A percentile compares a stretch with the other conserved stretches of the same genome.
Evolutionary conservation across 176 grass and related monocot genomes (phyloP).

Genomic region (Bromus sterilis): DNA sequence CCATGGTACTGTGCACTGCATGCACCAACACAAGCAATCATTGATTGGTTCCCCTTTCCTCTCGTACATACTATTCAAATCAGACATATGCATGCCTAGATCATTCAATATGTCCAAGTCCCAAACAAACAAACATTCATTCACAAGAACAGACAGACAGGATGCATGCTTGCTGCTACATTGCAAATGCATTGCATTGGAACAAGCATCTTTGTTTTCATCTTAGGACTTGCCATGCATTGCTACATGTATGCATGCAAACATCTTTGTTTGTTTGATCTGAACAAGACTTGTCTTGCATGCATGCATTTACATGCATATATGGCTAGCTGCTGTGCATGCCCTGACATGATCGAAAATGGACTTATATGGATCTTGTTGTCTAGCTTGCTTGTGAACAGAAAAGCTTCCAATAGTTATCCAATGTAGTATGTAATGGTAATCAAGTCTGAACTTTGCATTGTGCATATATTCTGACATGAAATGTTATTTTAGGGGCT

Average conservation of each 20-base stretch:
- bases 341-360: slow-evolving; percentile 12
- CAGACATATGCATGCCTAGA: not conserved
- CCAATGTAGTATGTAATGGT: not conserved
- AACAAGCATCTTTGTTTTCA: slow-evolving; percentile 23
- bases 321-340: not conserved
- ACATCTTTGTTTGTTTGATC: not conserved
- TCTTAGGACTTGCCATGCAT: slow-evolving; percentile 11
- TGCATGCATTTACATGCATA: not conserved
- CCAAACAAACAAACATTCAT: slow-evolving; percentile 21
- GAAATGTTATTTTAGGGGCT: not conserved
- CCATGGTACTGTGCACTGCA: slow-evolving; percentile 17
- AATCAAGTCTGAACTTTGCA: slow-evolving; percentile 9
- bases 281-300: not conserved
- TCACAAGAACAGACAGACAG: slow-evolving; percentile 5
- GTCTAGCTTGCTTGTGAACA: not conserved
- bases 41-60: slow-evolving; percentile 25
- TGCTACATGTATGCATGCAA: not conserved
- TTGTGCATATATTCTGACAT: slow-evolving; percentile 27
- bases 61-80: not conserved
- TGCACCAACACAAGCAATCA: slow-evolving; percentile 37
- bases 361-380: slow-evolving; percentile 1
- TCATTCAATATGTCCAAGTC: slow-evolving; percentile 23
- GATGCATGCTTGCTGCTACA: slow-evolving; percentile 7
- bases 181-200: slow-evolving; percentile 7
- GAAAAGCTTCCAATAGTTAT: not conserved